Conservation (phyloP, 2,329 filamentous ascomycete genomes). For the Thelonectria olida region DNA sequence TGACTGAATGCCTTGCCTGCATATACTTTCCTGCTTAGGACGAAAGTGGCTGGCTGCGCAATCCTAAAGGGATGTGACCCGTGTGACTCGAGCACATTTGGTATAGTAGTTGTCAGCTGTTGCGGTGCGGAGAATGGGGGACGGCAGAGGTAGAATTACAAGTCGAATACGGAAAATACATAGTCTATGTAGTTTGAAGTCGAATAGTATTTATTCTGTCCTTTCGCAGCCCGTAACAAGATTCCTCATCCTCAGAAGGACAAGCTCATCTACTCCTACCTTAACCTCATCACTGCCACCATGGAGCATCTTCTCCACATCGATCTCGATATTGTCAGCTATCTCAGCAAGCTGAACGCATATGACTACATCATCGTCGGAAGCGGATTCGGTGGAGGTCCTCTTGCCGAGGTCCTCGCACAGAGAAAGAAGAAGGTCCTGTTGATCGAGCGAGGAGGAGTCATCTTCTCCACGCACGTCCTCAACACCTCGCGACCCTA, state of each 20-base stretch:
- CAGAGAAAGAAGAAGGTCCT: conserved; percentile 25
- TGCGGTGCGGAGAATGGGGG: neutral
- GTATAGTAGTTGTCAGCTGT: neutral
- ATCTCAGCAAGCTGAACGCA: conserved; percentile 25
- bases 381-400: conserved; percentile 26
- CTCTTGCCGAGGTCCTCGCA: conserved; percentile 23
- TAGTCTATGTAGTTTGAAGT: too few species aligned
- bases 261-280: neutral
- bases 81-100: neutral
- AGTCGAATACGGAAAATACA: too few species aligned
- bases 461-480: conserved; percentile 32
- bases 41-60: conserved; percentile 3
- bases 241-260: too few species aligned
- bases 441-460: conserved; percentile 25
- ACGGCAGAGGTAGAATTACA: too few species aligned
- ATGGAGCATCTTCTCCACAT: conserved; percentile 32
- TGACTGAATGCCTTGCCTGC: neutral
- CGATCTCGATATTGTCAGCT: conserved; percentile 25
- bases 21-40: neutral
- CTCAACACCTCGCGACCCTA: conserved; percentile 30
- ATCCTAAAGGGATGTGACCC: neutral
- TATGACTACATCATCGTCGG: conserved; percentile 34
- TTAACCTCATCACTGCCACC: neutral
- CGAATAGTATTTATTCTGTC: too few species aligned
- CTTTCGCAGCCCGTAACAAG: too few species aligned